Evolutionary conservation across 345 rosid genomes (phyloP).

Genomic region (Hibiscus mutabilis): DNA sequence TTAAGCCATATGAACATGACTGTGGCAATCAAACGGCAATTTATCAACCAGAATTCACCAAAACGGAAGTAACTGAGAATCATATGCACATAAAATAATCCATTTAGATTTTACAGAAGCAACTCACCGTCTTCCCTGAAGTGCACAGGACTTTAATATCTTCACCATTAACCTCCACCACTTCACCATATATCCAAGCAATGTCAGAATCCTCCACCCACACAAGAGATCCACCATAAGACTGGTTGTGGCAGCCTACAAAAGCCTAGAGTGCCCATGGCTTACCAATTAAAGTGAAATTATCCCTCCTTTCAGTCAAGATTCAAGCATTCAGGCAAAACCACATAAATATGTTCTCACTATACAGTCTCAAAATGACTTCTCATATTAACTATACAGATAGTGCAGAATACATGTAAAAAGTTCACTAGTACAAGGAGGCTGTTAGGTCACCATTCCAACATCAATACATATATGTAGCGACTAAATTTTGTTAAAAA

Average conservation of each 20-base stretch:
- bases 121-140: constrained; percentile 76
- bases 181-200: constrained; percentile 96
- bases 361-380: background rate
- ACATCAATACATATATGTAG: no score
- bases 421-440: background rate
- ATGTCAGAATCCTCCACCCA: constrained; percentile 89
- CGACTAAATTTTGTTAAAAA: no score
- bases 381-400: background rate
- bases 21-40: background rate
- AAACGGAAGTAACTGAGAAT: background rate
- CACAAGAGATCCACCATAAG: constrained; percentile 67
- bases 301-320: background rate
- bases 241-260: constrained; percentile 56
- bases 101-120: constrained; percentile 11
- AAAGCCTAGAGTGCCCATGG: constrained; percentile 15
- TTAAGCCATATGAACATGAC: background rate
- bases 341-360: background rate
- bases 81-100: background rate
- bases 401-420: constrained; percentile 4
- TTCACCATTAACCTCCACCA: constrained; percentile 55
- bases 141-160: constrained; percentile 78
- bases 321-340: background rate
- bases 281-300: background rate
- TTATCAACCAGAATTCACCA: constrained; percentile 6
- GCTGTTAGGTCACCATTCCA: background rate